A percentile compares a stretch with the other conserved stretches of the same genome.
Evolutionary conservation across 768 basidiomycete genomes (phyloP).

Genomic region (Tricholomella constricta): DNA sequence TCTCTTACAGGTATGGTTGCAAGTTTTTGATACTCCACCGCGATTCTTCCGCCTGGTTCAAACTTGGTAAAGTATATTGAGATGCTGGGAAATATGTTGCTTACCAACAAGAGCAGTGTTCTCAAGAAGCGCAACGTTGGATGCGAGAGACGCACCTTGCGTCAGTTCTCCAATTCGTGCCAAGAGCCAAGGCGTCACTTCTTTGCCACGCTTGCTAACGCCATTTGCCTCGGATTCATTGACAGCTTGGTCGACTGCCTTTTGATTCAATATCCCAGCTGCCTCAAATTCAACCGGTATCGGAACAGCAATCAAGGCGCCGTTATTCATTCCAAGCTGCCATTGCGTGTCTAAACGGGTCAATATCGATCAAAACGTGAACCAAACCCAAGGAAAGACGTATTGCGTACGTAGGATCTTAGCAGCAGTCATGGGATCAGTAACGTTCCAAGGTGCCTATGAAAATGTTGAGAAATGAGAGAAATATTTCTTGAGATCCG

Average conservation of each 20-base stretch:
- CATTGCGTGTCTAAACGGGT: constrained; percentile 58
- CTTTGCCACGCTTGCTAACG: constrained; percentile 79
- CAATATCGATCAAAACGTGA: not conserved
- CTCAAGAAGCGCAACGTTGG: constrained; percentile 86
- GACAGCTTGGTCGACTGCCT: constrained; percentile 82
- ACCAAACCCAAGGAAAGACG: not conserved
- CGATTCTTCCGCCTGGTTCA: constrained; percentile 72
- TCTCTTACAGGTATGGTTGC: constrained; percentile 35
- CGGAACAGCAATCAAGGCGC: constrained; percentile 84
- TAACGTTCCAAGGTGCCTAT: constrained; percentile 80
- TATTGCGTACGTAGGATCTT: constrained; percentile 63
- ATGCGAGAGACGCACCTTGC: constrained; percentile 65
- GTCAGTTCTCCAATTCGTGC: constrained; percentile 82
- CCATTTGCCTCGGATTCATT: constrained; percentile 81
- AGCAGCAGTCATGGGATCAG: constrained; percentile 68
- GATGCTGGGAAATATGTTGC: constrained; percentile 19
- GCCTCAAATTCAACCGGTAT: constrained; percentile 79
- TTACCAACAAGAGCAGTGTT: constrained; percentile 86
- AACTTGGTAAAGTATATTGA: constrained; percentile 3
- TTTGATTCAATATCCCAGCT: constrained; percentile 69
- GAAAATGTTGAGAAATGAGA: not conserved
- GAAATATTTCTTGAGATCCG: constrained; percentile 25
- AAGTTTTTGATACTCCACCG: constrained; percentile 70
- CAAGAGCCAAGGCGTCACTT: constrained; percentile 94
- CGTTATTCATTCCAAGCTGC: constrained; percentile 72